A percentile compares a stretch with the other conserved stretches of the same genome.
These are phyloP conservation scores for Trichosanthes truncata DNA, from an alignment of 306 rosid species.

Conservation along the genomic window DNA sequence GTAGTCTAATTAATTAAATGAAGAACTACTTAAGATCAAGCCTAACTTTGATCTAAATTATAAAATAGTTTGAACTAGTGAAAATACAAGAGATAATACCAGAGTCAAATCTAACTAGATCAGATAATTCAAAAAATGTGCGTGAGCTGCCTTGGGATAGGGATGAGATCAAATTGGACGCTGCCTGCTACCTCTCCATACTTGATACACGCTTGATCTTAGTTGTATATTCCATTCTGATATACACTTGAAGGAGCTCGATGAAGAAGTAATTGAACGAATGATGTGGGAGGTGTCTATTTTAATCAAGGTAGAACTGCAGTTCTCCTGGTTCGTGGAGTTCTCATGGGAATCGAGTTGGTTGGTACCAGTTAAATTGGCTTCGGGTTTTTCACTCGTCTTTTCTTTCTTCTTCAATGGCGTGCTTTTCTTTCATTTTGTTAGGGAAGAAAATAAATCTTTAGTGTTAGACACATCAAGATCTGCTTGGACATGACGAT, in stretches of 20 bases:
- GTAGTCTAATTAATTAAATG: neutral
- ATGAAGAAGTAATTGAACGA: neutral
- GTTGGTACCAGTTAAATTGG: neutral
- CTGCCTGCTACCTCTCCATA: neutral
- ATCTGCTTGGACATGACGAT: neutral
- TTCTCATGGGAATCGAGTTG: neutral
- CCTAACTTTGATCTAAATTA: too few relatives aligned
- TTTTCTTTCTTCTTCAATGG: neutral
- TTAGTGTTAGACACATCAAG: neutral
- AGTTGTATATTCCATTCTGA: too few relatives aligned
- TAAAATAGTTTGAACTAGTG: too few relatives aligned
- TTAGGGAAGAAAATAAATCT: neutral
- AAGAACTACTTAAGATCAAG: too few relatives aligned
- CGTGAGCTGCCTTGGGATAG: neutral
- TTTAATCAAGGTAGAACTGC: neutral
- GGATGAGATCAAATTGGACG: neutral
- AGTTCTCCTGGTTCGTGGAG: neutral
- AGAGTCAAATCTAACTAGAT: neutral
- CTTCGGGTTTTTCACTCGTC: neutral
- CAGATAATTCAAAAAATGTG: neutral
- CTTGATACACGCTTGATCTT: neutral
- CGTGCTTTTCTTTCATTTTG: neutral
- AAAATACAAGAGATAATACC: too few relatives aligned
- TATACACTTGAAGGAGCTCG: neutral
- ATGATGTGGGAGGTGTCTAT: neutral